Conservation (phyloP, 2,329 filamentous ascomycete genomes). For the Cyphellophora attinorum region DNA sequence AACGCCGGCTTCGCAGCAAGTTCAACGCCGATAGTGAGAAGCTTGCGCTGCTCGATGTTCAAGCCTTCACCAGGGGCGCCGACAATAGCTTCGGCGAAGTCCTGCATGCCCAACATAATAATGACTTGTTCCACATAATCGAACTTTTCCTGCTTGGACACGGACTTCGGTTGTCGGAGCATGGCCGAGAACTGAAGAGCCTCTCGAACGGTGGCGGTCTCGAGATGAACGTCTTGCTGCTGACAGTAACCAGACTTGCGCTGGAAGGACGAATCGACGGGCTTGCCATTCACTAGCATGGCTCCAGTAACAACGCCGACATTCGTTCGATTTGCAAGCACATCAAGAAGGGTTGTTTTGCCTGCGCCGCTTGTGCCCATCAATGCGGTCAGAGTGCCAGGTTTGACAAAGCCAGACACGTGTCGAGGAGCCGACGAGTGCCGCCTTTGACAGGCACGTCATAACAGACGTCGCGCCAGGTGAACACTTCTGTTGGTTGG, state of each 20-base stretch:
- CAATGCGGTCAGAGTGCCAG: slow-evolving; percentile 44
- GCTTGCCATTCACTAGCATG: slow-evolving; percentile 55
- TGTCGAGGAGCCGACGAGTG: slow-evolving; percentile 41
- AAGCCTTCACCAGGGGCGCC: slow-evolving; percentile 73
- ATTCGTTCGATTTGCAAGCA: slow-evolving; percentile 43
- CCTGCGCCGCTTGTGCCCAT: slow-evolving; percentile 57
- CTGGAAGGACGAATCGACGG: slow-evolving; percentile 49
- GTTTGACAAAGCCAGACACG: slow-evolving; percentile 46
- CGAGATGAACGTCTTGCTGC: slow-evolving; percentile 58
- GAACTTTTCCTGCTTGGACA: slow-evolving; percentile 63
- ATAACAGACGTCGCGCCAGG: slow-evolving; percentile 48
- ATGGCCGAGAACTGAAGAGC: slow-evolving; percentile 76
- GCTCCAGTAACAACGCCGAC: slow-evolving; percentile 57
- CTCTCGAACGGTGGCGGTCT: slow-evolving; percentile 54
- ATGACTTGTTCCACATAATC: slow-evolving; percentile 84
- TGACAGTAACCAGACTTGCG: slow-evolving; percentile 59
- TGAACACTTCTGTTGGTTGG: slow-evolving; percentile 31
- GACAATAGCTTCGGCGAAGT: slow-evolving; percentile 79
- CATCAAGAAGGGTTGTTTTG: slow-evolving; percentile 53
- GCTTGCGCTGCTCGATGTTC: slow-evolving; percentile 54
- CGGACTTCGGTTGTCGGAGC: slow-evolving; percentile 68
- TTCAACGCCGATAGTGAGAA: slow-evolving; percentile 86
- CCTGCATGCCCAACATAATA: slow-evolving; percentile 74
- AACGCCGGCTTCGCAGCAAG: slow-evolving; percentile 80
- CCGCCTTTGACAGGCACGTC: slow-evolving; percentile 45